Evolutionary conservation across 345 rosid species (phyloP).

Genomic region (Kernera saxatilis): DNA sequence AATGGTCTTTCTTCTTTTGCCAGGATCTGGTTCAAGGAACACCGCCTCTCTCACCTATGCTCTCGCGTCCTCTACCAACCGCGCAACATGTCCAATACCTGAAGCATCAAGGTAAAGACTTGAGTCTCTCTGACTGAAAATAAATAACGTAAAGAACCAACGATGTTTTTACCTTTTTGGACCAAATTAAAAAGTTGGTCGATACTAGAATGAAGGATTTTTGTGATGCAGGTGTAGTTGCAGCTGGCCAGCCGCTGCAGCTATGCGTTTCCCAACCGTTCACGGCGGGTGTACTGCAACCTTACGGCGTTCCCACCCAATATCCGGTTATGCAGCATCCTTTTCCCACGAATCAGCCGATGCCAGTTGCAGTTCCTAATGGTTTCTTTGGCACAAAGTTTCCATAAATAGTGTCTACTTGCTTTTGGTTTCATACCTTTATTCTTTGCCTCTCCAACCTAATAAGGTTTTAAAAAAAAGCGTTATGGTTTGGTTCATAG

Average conservation of each 20-base stretch:
- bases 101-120: conserved; percentile 48
- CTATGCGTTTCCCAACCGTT: conserved; percentile 43
- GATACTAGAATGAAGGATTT: not conserved
- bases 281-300: conserved; percentile 40
- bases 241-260: conserved; percentile 22
- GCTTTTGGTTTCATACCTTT: not conserved
- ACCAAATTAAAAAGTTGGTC: not conserved
- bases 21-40: conserved; percentile 57
- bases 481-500: not conserved
- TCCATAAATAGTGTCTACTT: conserved; percentile 31
- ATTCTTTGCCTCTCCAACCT: conserved; percentile 17
- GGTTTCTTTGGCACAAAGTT: conserved; percentile 39
- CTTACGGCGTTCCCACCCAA: conserved; percentile 36
- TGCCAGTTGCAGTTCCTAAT: conserved; percentile 40
- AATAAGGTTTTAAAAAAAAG: not conserved
- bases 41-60: conserved; percentile 41
- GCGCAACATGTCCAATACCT: conserved; percentile 52
- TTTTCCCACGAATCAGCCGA: conserved; percentile 33
- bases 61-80: conserved; percentile 45
- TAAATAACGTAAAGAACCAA: not conserved
- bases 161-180: not conserved
- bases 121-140: not conserved
- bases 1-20: conserved; percentile 4
- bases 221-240: conserved; percentile 10
- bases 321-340: conserved; percentile 45